phyloP scores from a whole-genome alignment of 106 monocot genomes.

The Phalaenopsis equestris region DNA sequence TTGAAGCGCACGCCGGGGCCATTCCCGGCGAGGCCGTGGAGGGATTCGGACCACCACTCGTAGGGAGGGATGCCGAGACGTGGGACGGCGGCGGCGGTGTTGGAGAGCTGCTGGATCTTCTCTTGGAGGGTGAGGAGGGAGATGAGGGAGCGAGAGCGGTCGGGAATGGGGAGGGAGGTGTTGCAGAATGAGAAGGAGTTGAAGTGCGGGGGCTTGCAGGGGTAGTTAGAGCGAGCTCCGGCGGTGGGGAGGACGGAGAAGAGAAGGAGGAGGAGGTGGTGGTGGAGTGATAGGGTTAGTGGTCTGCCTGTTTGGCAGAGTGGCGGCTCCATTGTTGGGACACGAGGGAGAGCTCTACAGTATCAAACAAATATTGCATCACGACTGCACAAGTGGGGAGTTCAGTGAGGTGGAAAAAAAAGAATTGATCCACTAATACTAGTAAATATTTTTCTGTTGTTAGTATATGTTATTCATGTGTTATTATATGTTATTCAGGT shows the following conservation, averaged over 20 bases:
- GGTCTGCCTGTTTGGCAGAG: not conserved
- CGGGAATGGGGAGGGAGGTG: conserved; percentile 40
- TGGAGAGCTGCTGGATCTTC: conserved; percentile 65
- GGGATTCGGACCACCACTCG: conserved; percentile 97
- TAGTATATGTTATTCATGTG: too few species aligned
- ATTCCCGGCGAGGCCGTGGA: conserved; percentile 76
- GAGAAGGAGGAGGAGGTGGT: conserved; percentile 6
- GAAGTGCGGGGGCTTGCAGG: conserved; percentile 39
- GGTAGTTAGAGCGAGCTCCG: conserved; percentile 1
- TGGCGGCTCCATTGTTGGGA: not conserved
- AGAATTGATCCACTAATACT: too few species aligned
- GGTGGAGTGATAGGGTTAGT: not conserved
- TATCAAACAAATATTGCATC: too few species aligned
- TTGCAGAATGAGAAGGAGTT: conserved; percentile 73
- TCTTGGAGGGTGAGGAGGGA: conserved; percentile 63
- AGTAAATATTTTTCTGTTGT: too few species aligned
- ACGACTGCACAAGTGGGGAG: too few species aligned
- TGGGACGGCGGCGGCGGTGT: conserved; percentile 60
- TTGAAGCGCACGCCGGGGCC: conserved; percentile 78
- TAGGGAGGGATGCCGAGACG: conserved; percentile 67
- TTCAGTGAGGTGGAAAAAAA: too few species aligned
- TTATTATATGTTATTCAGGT: too few species aligned
- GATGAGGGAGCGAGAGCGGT: conserved; percentile 53
- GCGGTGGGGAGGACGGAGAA: not conserved
- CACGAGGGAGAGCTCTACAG: not conserved